These are phyloP conservation scores for Saccharomycopsis phalli DNA, from an alignment of 1,139 yeast genomes.

Conservation along the genomic window DNA sequence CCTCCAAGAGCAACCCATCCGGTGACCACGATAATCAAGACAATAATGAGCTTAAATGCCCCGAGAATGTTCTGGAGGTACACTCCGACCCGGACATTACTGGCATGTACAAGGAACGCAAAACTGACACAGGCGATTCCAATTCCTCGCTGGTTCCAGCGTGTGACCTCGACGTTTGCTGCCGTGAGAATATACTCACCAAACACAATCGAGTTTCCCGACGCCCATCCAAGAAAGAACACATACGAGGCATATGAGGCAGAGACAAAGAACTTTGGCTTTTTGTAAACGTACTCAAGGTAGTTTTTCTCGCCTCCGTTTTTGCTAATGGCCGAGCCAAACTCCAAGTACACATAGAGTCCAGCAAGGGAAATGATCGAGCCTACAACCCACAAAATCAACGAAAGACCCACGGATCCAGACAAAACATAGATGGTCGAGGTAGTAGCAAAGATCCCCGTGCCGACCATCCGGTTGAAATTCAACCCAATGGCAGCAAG, in stretches of 20 bases:
- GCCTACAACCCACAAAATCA: slow-evolving; percentile 73
- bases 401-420: slow-evolving; percentile 69
- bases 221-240: slow-evolving; percentile 78
- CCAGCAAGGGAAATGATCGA: slow-evolving; percentile 68
- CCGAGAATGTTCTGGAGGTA: slow-evolving; percentile 63
- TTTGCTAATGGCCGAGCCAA: slow-evolving; percentile 75
- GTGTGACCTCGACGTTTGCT: slow-evolving; percentile 56
- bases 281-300: slow-evolving; percentile 59
- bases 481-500: slow-evolving; percentile 34
- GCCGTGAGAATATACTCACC: slow-evolving; percentile 53
- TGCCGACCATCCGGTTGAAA: slow-evolving; percentile 77
- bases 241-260: slow-evolving; percentile 72
- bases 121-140: slow-evolving; percentile 69
- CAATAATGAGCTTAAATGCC: slow-evolving; percentile 59
- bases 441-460: slow-evolving; percentile 82
- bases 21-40: slow-evolving; percentile 58
- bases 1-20: slow-evolving; percentile 82
- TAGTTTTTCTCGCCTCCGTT: slow-evolving; percentile 88
- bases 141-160: slow-evolving; percentile 71
- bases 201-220: slow-evolving; percentile 55
- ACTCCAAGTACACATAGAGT: slow-evolving; percentile 69
- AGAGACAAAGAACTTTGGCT: slow-evolving; percentile 61
- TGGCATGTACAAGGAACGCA: slow-evolving; percentile 56
- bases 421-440: slow-evolving; percentile 61
- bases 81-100: slow-evolving; percentile 57